phyloP scores from a whole-genome alignment of 352 stramenopile species.

The Phytopythium sindhum region DNA sequence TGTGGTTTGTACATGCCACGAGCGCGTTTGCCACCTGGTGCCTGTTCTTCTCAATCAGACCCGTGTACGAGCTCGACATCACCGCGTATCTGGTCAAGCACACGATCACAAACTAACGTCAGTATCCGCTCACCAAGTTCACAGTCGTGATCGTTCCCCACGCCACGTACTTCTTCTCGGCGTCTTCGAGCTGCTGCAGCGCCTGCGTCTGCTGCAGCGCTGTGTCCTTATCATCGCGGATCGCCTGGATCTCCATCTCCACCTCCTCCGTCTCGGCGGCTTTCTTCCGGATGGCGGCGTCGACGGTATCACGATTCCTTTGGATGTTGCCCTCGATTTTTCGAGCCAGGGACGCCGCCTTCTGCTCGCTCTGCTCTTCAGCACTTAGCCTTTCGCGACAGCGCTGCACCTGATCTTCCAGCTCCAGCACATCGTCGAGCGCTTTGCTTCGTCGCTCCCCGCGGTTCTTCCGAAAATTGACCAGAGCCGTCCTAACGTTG shows the following conservation, averaged over 20 bases:
- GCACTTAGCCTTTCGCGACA: slow-evolving; percentile 46
- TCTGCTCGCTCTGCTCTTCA: slow-evolving; percentile 54
- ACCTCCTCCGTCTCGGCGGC: slow-evolving; percentile 55
- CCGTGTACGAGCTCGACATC: slow-evolving; percentile 50
- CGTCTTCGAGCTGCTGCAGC: slow-evolving; percentile 34
- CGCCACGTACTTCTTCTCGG: slow-evolving; percentile 53
- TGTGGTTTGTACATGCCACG: slow-evolving; percentile 63
- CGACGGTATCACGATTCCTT: slow-evolving; percentile 46
- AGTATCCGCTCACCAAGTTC: neutral
- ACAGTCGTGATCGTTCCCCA: neutral
- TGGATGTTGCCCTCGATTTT: slow-evolving; percentile 58
- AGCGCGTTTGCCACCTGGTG: slow-evolving; percentile 60
- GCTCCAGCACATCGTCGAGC: slow-evolving; percentile 50
- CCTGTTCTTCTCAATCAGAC: slow-evolving; percentile 54
- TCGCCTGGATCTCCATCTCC: slow-evolving; percentile 66
- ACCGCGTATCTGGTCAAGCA: slow-evolving; percentile 26
- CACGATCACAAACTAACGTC: slow-evolving; percentile 4
- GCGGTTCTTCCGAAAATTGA: slow-evolving; percentile 64
- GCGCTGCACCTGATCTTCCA: slow-evolving; percentile 53
- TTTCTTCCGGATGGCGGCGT: slow-evolving; percentile 43
- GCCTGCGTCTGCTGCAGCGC: slow-evolving; percentile 37
- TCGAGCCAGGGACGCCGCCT: slow-evolving; percentile 33
- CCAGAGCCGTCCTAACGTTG: slow-evolving; percentile 46
- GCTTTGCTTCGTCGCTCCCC: slow-evolving; percentile 48
- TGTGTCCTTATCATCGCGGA: slow-evolving; percentile 57